A percentile compares a stretch with the other conserved stretches of the same genome.
phyloP scores from a whole-genome alignment of 495 filamentous ascomycete genomes.

The Trichoderma asperelloides region DNA sequence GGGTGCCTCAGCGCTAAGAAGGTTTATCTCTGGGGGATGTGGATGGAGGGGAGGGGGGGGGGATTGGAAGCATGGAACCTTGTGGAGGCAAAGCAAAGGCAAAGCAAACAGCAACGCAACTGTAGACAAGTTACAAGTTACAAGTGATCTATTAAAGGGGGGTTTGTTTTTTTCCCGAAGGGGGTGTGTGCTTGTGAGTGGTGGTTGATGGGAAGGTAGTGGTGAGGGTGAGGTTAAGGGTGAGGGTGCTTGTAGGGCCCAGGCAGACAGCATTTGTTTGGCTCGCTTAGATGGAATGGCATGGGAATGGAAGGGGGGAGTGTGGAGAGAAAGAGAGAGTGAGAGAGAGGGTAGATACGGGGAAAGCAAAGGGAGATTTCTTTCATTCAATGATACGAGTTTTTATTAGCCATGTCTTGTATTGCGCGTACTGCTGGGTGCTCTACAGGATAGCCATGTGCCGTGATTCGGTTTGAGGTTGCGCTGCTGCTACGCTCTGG shows the following conservation, averaged over 20 bases:
- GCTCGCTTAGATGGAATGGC: conserved; percentile 3
- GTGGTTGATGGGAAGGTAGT: too few relatives aligned
- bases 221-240: too few relatives aligned
- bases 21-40: conserved; percentile 1
- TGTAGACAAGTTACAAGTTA: neutral
- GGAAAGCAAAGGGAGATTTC: neutral
- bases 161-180: neutral
- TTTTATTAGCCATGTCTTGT: too few relatives aligned
- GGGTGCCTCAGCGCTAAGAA: neutral
- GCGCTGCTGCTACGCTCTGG: too few relatives aligned
- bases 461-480: too few relatives aligned
- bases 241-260: neutral
- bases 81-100: neutral
- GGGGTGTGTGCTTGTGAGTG: neutral
- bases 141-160: neutral
- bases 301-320: conserved; percentile 1
- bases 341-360: neutral
- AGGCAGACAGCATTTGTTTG: neutral
- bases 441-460: too few relatives aligned
- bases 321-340: neutral
- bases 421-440: too few relatives aligned
- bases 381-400: too few relatives aligned
- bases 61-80: neutral
- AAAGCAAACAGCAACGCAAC: neutral
- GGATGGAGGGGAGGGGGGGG: neutral